Conservation (phyloP, 192 early-diverging fungal genomes). For the Thamnidium elegans region DNA sequence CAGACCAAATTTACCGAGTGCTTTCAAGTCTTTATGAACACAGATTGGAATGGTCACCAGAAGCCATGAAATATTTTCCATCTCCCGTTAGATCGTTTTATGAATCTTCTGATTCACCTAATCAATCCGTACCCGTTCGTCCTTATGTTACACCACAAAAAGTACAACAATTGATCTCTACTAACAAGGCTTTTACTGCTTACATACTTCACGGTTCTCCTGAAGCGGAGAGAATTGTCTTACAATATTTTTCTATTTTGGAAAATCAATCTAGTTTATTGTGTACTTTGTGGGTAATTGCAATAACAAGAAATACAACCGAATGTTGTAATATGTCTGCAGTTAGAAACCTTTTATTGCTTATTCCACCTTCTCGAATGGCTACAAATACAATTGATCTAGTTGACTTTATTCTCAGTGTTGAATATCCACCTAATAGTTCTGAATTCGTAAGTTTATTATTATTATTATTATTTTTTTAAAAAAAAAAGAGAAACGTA, state of each 20-base stretch:
- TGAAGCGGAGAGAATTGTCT: slow-evolving; percentile 35
- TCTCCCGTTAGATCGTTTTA: slow-evolving; percentile 48
- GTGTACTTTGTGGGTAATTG: slow-evolving; percentile 61
- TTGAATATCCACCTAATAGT: slow-evolving; percentile 27
- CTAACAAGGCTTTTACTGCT: slow-evolving; percentile 22
- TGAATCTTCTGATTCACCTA: slow-evolving; percentile 17
- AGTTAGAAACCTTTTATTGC: slow-evolving; percentile 63
- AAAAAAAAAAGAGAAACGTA: too few relatives aligned
- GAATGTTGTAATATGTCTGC: slow-evolving; percentile 35
- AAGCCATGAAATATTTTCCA: slow-evolving; percentile 53
- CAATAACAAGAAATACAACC: slow-evolving; percentile 40
- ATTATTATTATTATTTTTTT: too few relatives aligned
- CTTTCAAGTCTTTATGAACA: slow-evolving; percentile 48
- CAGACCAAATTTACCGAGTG: slow-evolving; percentile 45
- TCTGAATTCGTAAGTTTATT: slow-evolving; percentile 20
- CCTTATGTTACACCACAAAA: slow-evolving; percentile 13
- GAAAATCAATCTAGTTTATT: slow-evolving; percentile 65
- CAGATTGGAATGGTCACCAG: slow-evolving; percentile 52
- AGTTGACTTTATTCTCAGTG: slow-evolving; percentile 59
- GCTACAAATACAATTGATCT: slow-evolving; percentile 65
- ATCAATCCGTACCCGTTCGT: slow-evolving; percentile 12
- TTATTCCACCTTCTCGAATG: slow-evolving; percentile 69
- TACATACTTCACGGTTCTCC: slow-evolving; percentile 31
- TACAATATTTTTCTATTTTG: slow-evolving; percentile 55
- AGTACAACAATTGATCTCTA: slow-evolving; percentile 21